Percentiles rank a stretch among this genome's conserved stretches.
These are phyloP conservation scores for Myxozyma vanderwaltii DNA, from an alignment of 805 yeast species.

Conservation along the genomic window DNA sequence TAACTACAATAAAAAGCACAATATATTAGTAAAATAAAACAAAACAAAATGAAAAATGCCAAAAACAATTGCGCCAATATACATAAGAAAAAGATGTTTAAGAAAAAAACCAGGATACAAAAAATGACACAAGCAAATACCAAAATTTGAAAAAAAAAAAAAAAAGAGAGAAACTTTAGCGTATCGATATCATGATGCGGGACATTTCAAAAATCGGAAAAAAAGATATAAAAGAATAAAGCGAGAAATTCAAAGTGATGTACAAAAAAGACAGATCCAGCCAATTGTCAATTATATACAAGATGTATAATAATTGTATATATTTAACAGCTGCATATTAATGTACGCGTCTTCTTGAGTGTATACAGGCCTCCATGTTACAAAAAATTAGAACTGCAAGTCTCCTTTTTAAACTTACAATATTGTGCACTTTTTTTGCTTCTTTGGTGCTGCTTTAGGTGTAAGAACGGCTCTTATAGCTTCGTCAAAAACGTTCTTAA, in stretches of 20 bases:
- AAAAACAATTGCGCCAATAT: slow-evolving; percentile 5
- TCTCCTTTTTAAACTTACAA: no score
- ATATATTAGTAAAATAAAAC: no score
- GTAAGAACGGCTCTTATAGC: slow-evolving; percentile 55
- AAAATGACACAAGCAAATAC: background rate
- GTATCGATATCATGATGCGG: background rate
- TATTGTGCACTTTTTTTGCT: slow-evolving; percentile 54
- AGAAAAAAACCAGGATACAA: slow-evolving; percentile 14
- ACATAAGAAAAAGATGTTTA: slow-evolving; percentile 9
- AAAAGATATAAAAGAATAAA: background rate
- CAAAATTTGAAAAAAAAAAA: background rate
- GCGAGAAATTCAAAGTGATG: no score
- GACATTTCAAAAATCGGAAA: background rate
- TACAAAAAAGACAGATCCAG: no score
- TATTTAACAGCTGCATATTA: no score
- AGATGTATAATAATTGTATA: no score
- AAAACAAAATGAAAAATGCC: background rate
- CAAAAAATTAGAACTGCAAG: background rate
- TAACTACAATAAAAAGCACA: no score
- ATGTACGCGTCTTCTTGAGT: background rate
- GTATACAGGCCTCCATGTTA: background rate
- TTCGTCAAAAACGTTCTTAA: slow-evolving; percentile 78
- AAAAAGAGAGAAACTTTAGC: background rate
- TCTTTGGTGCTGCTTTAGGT: slow-evolving; percentile 43
- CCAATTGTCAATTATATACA: no score